Base-by-base conservation (phyloP, 805 yeast genomes). In the Wickerhamiella lipophila region DNA sequence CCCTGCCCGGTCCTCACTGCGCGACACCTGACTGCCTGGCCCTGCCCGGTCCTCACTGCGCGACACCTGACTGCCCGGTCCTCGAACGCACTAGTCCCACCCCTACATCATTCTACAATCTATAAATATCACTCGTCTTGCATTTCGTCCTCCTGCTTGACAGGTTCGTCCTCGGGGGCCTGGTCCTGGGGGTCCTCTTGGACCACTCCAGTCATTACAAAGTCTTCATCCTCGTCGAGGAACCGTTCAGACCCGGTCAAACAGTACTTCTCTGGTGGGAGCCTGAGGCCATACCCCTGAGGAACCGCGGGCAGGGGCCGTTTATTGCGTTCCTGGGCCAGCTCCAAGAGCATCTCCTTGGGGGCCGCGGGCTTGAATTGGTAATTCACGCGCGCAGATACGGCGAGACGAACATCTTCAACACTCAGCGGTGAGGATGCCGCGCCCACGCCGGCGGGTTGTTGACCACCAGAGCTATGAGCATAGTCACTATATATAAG, bases 191-290 rank as follows among this genome's bases (percentile, higher is more conserved):
- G 22, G 26, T 12, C 25, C 12, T 19, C 16, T n/a, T n/a, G n/a
- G n/a, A n/a, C n/a, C 19, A 32, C 46, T 7, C 61, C 59, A 1
- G 59, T 52, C 15, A 57, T 51, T 4, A 51, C 47, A 15, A 57
- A 48, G 39, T 57, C 61, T 23, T 54, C 58, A 12, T 75, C 78
- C 50, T 75, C 79, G 32, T 75, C 78, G 38, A 76, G 56, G 49
- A 76, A 80, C 81, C 88, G 83, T 53, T 83, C 87, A 53, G 73
- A 74, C 1, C 84, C 92, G 0, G 95, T 87, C 48, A 88, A 68
- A 67, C 97, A 88, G 67, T 86, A 88, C 75, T 88, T 92, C 68
- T 92, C 99, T 3, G 98, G 97, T 2, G 99, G 99, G 46, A 94
- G 70, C 55, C 96, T 76, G 35, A 92, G 74, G 9, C 98, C 97